Base-by-base conservation (phyloP, 306 rosid species). In the Fragaria ananassa region DNA sequence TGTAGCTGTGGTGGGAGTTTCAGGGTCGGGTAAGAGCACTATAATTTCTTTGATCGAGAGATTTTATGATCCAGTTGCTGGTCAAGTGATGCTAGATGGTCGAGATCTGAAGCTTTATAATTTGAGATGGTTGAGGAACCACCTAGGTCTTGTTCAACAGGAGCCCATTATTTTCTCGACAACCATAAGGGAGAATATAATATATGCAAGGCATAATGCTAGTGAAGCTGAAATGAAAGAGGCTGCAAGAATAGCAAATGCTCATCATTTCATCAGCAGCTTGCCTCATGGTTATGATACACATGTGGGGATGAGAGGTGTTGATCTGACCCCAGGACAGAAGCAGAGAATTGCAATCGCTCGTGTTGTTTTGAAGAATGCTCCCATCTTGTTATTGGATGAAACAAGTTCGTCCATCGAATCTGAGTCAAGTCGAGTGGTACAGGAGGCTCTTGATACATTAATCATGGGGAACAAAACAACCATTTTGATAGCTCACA, bases 331-430 rank as follows among this genome's bases (percentile, higher is more conserved):
- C 78, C 98, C 98, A 0, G 99, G 99, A 71, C 99, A 96, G 89
- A 96, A 96, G 81, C 99, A 96, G 97, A 88, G 99, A 79, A 96
- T 96, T 79, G 99, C 97, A 67, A 96, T 96, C 62, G 99, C 99
- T 17, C 89, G 98, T 76, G 99, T 96, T 5, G 88, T 96, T 74
- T 85, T 96, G 60, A 96, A 96, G 85, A 96, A 96, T 54, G 99
- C 98, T 8, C 99, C 99, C 63, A 96, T 96, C 76, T 85, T 96
- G 71, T 81, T 96, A 84, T 83, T 96, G 88, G 99, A 96, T 77
- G 99, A 96, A 86, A 98, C 99, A 65, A 96, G 99, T 80, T 96
- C 99, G 17, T 88, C 99, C 19, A 92, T 96, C 66, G 99, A 96
- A 81, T 96, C 99, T 1, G 99, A 96, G 87, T 96, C 99, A 19